Evolutionary conservation across 768 basidiomycete species (phyloP).

Genomic region (Hemileccinum rubropunctum): DNA sequence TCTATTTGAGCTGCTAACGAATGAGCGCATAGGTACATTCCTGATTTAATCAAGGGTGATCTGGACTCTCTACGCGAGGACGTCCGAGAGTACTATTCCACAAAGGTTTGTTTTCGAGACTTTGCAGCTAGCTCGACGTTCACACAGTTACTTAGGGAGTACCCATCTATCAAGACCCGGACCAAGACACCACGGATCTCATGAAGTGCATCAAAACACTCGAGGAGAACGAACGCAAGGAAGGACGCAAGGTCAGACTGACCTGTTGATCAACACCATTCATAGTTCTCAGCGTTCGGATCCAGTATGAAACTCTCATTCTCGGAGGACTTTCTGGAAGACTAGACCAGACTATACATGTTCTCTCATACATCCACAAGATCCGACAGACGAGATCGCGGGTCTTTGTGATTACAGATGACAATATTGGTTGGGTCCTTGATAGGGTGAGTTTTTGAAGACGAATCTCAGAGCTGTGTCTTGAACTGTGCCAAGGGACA

Average conservation of each 20-base stretch:
- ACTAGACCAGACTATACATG: constrained; percentile 92
- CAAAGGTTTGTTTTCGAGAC: constrained; percentile 41
- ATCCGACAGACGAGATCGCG: constrained; percentile 56
- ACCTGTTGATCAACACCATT: background rate
- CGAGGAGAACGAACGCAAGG: constrained; percentile 49
- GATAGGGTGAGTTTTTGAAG: constrained; percentile 50
- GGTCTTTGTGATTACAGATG: constrained; percentile 82
- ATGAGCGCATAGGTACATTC: constrained; percentile 53
- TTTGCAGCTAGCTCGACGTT: background rate
- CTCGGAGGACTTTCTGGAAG: constrained; percentile 90
- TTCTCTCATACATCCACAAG: constrained; percentile 82
- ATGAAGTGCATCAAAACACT: constrained; percentile 85
- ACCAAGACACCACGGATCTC: constrained; percentile 89
- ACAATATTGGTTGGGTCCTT: constrained; percentile 89
- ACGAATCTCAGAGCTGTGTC: background rate
- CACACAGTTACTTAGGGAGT: constrained; percentile 52
- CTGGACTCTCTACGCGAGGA: constrained; percentile 83
- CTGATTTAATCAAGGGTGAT: constrained; percentile 91
- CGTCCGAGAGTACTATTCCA: constrained; percentile 65
- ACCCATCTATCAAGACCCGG: constrained; percentile 57
- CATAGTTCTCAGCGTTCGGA: constrained; percentile 7
- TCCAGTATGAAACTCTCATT: constrained; percentile 66
- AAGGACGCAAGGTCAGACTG: constrained; percentile 36
- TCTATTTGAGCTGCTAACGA: background rate
- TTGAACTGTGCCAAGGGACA: constrained; percentile 56